phyloP scores from a whole-genome alignment of 2,329 filamentous ascomycete genomes.

The Colletotrichum eleusines region DNA sequence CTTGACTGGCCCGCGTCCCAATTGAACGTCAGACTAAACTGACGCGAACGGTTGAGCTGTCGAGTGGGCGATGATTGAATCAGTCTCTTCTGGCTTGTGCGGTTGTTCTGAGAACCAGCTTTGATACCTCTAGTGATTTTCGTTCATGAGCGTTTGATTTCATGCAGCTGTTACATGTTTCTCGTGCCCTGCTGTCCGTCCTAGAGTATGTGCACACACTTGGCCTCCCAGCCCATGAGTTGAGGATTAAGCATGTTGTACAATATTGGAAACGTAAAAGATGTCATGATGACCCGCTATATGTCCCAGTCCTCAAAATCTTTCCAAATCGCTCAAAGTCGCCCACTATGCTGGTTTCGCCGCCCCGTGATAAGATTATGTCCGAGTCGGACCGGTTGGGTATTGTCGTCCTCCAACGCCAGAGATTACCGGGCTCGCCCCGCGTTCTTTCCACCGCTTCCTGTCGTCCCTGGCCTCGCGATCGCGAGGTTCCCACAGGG shows the following conservation, averaged over 20 bases:
- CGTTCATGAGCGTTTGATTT: not conserved
- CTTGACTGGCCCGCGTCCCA: not conserved
- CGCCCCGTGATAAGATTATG: slow-evolving; percentile 18
- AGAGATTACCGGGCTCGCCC: slow-evolving; percentile 36
- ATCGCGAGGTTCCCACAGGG: slow-evolving; percentile 39
- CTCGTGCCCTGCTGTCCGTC: slow-evolving; percentile 15
- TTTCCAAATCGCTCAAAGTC: slow-evolving; percentile 12
- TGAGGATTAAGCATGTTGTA: slow-evolving; percentile 10
- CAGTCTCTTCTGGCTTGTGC: too few species aligned
- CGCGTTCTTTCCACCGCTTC: slow-evolving; percentile 41
- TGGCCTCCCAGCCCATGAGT: slow-evolving; percentile 2
- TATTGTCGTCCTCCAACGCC: slow-evolving; percentile 42
- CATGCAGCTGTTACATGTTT: not conserved
- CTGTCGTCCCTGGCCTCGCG: slow-evolving; percentile 41
- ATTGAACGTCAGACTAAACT: not conserved
- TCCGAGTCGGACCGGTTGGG: slow-evolving; percentile 39
- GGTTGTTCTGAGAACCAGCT: not conserved
- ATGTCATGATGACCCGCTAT: not conserved
- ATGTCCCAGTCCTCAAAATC: not conserved
- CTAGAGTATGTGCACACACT: slow-evolving; percentile 8
- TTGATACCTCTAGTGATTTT: not conserved
- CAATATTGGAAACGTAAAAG: slow-evolving; percentile 16
- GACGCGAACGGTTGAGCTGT: not conserved
- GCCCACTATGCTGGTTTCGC: slow-evolving; percentile 12
- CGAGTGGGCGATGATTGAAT: not conserved